A percentile compares a stretch with the other conserved stretches of the same genome.
These are phyloP conservation scores for Hyphopichia fennica DNA, from an alignment of 1,139 yeast species.

Conservation along the genomic window DNA sequence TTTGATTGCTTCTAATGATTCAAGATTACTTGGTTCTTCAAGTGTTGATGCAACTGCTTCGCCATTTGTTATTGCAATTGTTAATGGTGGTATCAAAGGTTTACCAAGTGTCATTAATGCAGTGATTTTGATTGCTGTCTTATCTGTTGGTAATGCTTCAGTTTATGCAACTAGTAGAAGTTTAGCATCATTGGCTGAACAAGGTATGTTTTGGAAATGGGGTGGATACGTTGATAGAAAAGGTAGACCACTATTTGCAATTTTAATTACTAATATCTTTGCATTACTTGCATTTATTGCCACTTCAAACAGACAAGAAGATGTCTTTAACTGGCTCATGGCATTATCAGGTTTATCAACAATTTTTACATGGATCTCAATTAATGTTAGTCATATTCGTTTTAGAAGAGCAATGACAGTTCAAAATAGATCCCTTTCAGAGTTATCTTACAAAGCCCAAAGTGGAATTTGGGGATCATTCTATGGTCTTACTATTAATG, in stretches of 20 bases:
- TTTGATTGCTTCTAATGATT: constrained; percentile 35
- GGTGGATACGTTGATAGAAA: constrained; percentile 24
- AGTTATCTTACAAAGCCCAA: constrained; percentile 23
- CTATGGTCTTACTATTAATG: constrained; percentile 20
- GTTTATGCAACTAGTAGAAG: constrained; percentile 35
- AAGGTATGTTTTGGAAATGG: constrained; percentile 33
- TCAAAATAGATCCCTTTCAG: constrained; percentile 27
- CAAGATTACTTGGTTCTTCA: constrained; percentile 23
- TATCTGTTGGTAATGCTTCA: constrained; percentile 34
- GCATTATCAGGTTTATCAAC: constrained; percentile 39
- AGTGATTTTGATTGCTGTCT: constrained; percentile 29
- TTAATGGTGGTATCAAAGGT: constrained; percentile 29
- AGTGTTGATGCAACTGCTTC: constrained; percentile 35
- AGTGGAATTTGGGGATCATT: constrained; percentile 26
- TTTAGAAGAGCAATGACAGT: constrained; percentile 29
- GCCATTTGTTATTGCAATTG: constrained; percentile 16
- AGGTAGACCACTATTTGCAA: constrained; percentile 32
- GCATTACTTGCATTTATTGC: constrained; percentile 29
- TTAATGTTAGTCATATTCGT: constrained; percentile 24
- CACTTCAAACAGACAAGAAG: constrained; percentile 24
- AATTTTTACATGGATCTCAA: constrained; percentile 34
- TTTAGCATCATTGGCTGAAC: constrained; percentile 30
- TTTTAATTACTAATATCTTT: constrained; percentile 24
- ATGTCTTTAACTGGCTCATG: constrained; percentile 36
- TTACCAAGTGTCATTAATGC: constrained; percentile 36